Conservation (phyloP, 2,329 filamentous ascomycete genomes). For the Ascocoryne sarcoides region DNA sequence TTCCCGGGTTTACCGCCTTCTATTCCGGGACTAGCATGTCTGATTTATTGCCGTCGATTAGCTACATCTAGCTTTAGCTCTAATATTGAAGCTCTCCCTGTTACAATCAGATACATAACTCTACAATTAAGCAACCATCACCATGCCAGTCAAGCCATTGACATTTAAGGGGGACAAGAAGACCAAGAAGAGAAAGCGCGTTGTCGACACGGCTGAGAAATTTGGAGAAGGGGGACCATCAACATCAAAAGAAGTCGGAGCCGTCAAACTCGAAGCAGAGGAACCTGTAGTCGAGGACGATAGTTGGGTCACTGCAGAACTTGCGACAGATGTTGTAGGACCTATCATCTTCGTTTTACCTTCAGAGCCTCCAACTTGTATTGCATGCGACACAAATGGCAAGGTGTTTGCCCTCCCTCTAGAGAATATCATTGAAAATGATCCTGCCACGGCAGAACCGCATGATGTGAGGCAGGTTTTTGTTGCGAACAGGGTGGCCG, state of each 20-base stretch:
- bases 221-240: conserved; percentile 26
- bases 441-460: conserved; percentile 79
- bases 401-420: conserved; percentile 75
- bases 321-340: conserved; percentile 63
- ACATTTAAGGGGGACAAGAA: conserved; percentile 98
- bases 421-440: conserved; percentile 81
- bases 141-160: conserved; percentile 78
- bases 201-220: conserved; percentile 36
- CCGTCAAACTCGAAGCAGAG: conserved; percentile 12
- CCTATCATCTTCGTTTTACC: conserved; percentile 78
- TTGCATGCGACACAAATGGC: conserved; percentile 80
- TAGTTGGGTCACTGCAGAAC: conserved; percentile 84
- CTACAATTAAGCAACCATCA: no score
- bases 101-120: no score
- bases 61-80: no score
- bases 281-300: conserved; percentile 51
- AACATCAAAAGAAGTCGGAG: conserved; percentile 17
- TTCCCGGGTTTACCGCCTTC: neutral
- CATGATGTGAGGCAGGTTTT: conserved; percentile 95
- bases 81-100: no score
- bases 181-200: conserved; percentile 79
- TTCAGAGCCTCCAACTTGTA: conserved; percentile 60
- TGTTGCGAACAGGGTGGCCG: conserved; percentile 76
- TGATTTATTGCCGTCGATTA: no score
- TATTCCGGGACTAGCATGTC: neutral